These are phyloP conservation scores for Lichtheimia hyalospora DNA, from an alignment of 371 early-diverging fungal species.

Conservation along the genomic window DNA sequence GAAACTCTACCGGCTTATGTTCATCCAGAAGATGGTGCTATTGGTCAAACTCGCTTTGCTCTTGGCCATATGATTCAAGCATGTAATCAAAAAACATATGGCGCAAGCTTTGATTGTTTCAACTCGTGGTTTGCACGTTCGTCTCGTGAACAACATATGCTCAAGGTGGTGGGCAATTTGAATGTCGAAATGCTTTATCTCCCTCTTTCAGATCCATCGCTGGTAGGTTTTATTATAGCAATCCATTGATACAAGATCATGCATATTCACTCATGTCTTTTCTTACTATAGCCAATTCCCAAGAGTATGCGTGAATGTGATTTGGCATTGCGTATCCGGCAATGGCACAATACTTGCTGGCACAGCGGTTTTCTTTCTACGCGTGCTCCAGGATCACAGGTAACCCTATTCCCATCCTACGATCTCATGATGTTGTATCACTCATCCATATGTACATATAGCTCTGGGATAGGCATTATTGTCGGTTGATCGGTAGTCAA, in stretches of 20 bases:
- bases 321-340: constrained; percentile 37
- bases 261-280: not conserved
- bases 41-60: constrained; percentile 46
- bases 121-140: constrained; percentile 42
- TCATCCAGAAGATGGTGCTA: constrained; percentile 42
- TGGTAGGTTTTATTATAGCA: constrained; percentile 8
- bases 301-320: constrained; percentile 45
- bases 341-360: constrained; percentile 43
- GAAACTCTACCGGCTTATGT: constrained; percentile 39
- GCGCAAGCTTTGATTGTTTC: constrained; percentile 44
- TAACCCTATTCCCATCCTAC: constrained; percentile 5
- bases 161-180: constrained; percentile 27
- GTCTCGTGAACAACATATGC: constrained; percentile 23
- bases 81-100: constrained; percentile 33
- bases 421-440: no score
- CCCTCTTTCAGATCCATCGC: constrained; percentile 24
- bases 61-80: constrained; percentile 42
- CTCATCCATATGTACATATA: constrained; percentile 5
- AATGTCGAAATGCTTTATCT: constrained; percentile 31
- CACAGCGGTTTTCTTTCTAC: constrained; percentile 34
- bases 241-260: not conserved
- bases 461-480: constrained; percentile 43
- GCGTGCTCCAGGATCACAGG: constrained; percentile 29
- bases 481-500: constrained; percentile 41
- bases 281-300: constrained; percentile 29